These are phyloP conservation scores for Teratosphaeria gauchensis DNA, from an alignment of 2,329 filamentous ascomycete species.

Conservation along the genomic window DNA sequence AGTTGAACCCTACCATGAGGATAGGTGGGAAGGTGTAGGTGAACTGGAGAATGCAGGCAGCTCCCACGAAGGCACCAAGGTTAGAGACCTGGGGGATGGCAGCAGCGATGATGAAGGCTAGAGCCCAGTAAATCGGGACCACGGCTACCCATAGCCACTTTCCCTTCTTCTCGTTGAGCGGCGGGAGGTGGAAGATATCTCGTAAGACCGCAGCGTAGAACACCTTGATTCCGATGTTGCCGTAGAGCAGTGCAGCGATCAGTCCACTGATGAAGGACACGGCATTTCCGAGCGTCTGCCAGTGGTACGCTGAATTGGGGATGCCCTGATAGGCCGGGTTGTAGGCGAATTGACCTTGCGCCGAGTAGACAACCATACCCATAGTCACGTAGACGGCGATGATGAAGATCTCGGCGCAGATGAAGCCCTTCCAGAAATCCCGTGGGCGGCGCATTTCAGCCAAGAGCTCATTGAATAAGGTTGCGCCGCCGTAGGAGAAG, in stretches of 20 bases:
- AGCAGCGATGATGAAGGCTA: slow-evolving; percentile 47
- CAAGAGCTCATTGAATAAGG: slow-evolving; percentile 51
- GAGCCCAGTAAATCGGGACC: slow-evolving; percentile 48
- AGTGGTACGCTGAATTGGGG: slow-evolving; percentile 21
- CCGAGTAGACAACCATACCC: slow-evolving; percentile 38
- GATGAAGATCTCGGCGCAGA: slow-evolving; percentile 38
- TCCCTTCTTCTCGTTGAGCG: slow-evolving; percentile 39
- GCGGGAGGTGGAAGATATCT: slow-evolving; percentile 42
- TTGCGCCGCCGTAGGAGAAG: slow-evolving; percentile 43
- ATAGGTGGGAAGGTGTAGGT: slow-evolving; percentile 50
- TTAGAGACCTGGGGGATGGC: slow-evolving; percentile 39
- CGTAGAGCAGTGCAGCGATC: slow-evolving; percentile 34
- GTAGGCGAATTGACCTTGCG: slow-evolving; percentile 39
- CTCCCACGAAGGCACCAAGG: slow-evolving; percentile 38
- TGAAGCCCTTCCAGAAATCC: background rate
- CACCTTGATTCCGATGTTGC: slow-evolving; percentile 39
- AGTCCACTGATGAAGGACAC: slow-evolving; percentile 30
- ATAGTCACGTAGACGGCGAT: slow-evolving; percentile 40
- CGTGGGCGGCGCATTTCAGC: slow-evolving; percentile 42
- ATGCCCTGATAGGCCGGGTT: slow-evolving; percentile 35
- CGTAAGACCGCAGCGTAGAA: slow-evolving; percentile 46
- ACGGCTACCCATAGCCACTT: slow-evolving; percentile 43
- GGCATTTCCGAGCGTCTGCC: slow-evolving; percentile 33
- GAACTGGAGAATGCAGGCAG: slow-evolving; percentile 47
- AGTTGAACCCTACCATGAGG: slow-evolving; percentile 35